Conservation (phyloP, 2,329 filamentous ascomycete species). For the Alternaria hordeiaustralica region DNA sequence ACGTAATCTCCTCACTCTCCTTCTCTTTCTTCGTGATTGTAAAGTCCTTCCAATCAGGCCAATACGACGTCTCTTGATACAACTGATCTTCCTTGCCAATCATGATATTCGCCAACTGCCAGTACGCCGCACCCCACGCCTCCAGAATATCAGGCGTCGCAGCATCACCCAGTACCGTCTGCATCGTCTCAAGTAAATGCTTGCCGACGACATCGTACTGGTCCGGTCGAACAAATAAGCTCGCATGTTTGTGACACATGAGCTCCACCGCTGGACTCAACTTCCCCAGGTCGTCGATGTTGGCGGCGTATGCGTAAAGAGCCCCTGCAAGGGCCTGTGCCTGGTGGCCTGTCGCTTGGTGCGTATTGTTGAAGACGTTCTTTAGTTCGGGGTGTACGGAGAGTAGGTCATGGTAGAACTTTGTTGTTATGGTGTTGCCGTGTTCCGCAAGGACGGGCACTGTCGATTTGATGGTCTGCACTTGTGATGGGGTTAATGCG, state of each 20-base stretch:
- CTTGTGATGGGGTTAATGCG: slow-evolving; percentile 66
- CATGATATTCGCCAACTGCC: slow-evolving; percentile 75
- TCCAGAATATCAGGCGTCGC: slow-evolving; percentile 69
- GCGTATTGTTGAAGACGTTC: slow-evolving; percentile 73
- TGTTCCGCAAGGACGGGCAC: slow-evolving; percentile 72
- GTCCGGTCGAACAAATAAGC: slow-evolving; percentile 70
- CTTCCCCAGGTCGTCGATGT: slow-evolving; percentile 71
- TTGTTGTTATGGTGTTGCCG: slow-evolving; percentile 71
- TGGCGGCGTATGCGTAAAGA: slow-evolving; percentile 73
- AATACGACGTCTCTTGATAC: slow-evolving; percentile 66
- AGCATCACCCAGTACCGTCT: slow-evolving; percentile 68
- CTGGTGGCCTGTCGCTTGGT: slow-evolving; percentile 72
- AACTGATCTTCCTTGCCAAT: slow-evolving; percentile 69
- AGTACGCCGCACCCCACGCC: slow-evolving; percentile 76
- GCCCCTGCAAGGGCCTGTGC: slow-evolving; percentile 71
- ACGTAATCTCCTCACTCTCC: slow-evolving; percentile 72
- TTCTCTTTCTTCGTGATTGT: slow-evolving; percentile 67
- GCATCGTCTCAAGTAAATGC: slow-evolving; percentile 72
- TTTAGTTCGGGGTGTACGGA: slow-evolving; percentile 69
- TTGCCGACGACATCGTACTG: slow-evolving; percentile 75
- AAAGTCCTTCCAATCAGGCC: slow-evolving; percentile 73
- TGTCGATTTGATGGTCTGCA: slow-evolving; percentile 71
- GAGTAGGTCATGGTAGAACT: slow-evolving; percentile 76
- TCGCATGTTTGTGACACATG: slow-evolving; percentile 79
- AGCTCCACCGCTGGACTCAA: slow-evolving; percentile 66